Evolutionary conservation across 257 asterid species (phyloP).

Genomic region (Anisodus tanguticus): DNA sequence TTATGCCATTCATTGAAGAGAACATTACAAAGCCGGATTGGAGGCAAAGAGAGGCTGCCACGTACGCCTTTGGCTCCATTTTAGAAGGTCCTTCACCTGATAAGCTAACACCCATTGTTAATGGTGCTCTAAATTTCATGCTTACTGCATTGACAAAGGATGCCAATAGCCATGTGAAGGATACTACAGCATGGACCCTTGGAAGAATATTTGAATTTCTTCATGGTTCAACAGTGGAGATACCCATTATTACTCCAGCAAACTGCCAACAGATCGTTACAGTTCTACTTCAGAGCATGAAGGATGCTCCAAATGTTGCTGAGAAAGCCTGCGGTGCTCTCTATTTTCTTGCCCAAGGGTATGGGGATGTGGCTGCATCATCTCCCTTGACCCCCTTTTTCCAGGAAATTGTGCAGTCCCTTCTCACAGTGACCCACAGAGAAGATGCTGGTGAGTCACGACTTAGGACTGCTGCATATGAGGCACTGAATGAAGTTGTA

Average conservation of each 20-base stretch:
- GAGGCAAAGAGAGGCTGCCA: slow-evolving; percentile 79
- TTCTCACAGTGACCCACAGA: slow-evolving; percentile 66
- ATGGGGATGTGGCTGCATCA: slow-evolving; percentile 59
- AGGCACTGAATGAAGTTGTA: slow-evolving; percentile 81
- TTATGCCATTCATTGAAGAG: slow-evolving; percentile 74
- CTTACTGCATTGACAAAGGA: slow-evolving; percentile 66
- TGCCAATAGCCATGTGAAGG: slow-evolving; percentile 76
- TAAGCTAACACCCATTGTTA: slow-evolving; percentile 63
- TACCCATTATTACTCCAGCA: slow-evolving; percentile 66
- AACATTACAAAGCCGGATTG: slow-evolving; percentile 63
- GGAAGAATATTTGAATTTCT: slow-evolving; percentile 81
- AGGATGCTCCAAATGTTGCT: slow-evolving; percentile 77
- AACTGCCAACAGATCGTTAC: slow-evolving; percentile 71
- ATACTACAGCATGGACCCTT: slow-evolving; percentile 81
- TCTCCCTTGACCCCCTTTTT: slow-evolving; percentile 75
- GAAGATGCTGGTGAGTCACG: slow-evolving; percentile 84
- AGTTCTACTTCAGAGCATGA: slow-evolving; percentile 85
- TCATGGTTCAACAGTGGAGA: slow-evolving; percentile 63
- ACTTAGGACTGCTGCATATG: slow-evolving; percentile 80
- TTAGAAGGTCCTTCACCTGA: slow-evolving; percentile 81
- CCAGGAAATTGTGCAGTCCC: slow-evolving; percentile 76
- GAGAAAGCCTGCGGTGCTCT: slow-evolving; percentile 89
- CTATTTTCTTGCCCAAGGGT: slow-evolving; percentile 78
- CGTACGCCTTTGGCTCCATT: slow-evolving; percentile 81
- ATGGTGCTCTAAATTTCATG: slow-evolving; percentile 68